phyloP scores from a whole-genome alignment of 768 basidiomycete species.

The Leccinum uliginosum region DNA sequence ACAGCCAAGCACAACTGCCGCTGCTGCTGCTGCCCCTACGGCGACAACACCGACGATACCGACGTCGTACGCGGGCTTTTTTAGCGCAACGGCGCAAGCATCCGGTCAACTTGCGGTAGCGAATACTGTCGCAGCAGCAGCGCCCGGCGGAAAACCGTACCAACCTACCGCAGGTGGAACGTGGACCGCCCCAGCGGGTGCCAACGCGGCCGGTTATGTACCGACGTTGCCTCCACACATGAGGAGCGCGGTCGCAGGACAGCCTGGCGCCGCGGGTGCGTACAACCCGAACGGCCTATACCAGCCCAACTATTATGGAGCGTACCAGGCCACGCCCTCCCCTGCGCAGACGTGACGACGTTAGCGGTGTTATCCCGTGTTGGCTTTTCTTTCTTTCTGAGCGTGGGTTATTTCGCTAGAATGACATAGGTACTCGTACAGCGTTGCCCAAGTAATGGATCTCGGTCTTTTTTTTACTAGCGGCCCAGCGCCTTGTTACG shows the following conservation, averaged over 20 bases:
- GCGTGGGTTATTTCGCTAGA: conserved; percentile 15
- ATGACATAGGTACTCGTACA: conserved; percentile 15
- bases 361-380: not conserved
- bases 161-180: conserved; percentile 22
- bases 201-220: conserved; percentile 25
- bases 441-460: conserved; percentile 17
- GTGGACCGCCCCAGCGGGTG: conserved; percentile 26
- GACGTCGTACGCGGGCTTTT: conserved; percentile 40
- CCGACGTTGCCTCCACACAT: conserved; percentile 43
- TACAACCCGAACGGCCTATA: conserved; percentile 21
- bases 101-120: conserved; percentile 48
- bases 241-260: conserved; percentile 26
- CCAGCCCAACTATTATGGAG: conserved; percentile 30
- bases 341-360: conserved; percentile 28
- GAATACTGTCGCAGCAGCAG: conserved; percentile 43
- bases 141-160: conserved; percentile 28
- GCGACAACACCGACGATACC: conserved; percentile 29
- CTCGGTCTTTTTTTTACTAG: not conserved
- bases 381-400: not conserved
- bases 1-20: conserved; percentile 28
- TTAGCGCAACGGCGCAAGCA: conserved; percentile 27
- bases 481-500: not conserved
- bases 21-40: conserved; percentile 19
- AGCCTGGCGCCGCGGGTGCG: conserved; percentile 15
- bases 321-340: conserved; percentile 30